A percentile compares a stretch with the other conserved stretches of the same genome.
Evolutionary conservation across 2,329 filamentous ascomycete species (phyloP).

Genomic region (Aspergillus luchuensis): DNA sequence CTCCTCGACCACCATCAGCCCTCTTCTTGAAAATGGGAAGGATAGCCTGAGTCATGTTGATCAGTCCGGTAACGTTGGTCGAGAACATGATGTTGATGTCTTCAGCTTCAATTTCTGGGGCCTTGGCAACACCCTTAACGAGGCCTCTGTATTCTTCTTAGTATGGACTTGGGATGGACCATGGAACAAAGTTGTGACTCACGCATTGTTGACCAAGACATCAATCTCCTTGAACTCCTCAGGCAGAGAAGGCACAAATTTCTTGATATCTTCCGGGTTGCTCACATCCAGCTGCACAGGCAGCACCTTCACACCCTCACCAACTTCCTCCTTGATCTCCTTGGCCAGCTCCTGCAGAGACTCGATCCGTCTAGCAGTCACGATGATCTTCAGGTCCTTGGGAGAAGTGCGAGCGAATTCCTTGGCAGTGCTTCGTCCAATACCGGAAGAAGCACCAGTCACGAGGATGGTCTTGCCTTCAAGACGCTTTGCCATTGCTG

Average conservation of each 20-base stretch:
- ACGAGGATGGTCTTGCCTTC: conserved; percentile 90
- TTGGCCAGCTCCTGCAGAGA: conserved; percentile 72
- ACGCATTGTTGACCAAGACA: conserved; percentile 96
- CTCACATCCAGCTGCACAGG: conserved; percentile 86
- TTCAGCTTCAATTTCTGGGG: conserved; percentile 76
- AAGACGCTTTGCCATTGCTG: conserved; percentile 78
- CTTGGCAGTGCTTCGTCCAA: conserved; percentile 73
- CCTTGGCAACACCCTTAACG: conserved; percentile 83
- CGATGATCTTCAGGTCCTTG: conserved; percentile 74
- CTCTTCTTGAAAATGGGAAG: conserved; percentile 75
- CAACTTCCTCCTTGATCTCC: conserved; percentile 75
- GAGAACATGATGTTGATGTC: conserved; percentile 87
- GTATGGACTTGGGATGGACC: background rate
- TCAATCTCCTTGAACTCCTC: conserved; percentile 82
- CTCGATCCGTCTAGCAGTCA: conserved; percentile 86
- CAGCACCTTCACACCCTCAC: conserved; percentile 76
- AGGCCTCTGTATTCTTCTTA: conserved; percentile 63
- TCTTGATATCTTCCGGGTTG: conserved; percentile 70
- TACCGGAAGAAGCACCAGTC: conserved; percentile 90
- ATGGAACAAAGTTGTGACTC: conserved; percentile 48
- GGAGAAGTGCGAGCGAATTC: conserved; percentile 90
- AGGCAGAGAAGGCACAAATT: conserved; percentile 73
- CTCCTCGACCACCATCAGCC: conserved; percentile 73
- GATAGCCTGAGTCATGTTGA: conserved; percentile 94
- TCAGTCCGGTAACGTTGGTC: conserved; percentile 92